Conservation (phyloP, 495 filamentous ascomycete species). For the Podospora comata region DNA sequence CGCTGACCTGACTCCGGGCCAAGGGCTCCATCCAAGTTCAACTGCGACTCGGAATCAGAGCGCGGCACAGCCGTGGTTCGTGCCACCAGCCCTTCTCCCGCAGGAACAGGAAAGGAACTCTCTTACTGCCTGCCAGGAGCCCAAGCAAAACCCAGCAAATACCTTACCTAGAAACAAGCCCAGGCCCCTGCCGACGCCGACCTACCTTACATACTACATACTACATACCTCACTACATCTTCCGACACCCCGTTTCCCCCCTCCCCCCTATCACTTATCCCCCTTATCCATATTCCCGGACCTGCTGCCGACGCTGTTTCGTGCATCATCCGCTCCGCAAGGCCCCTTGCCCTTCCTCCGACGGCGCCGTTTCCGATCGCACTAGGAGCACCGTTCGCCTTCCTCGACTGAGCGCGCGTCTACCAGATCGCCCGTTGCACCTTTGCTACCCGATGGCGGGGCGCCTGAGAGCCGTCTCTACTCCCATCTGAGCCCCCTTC, state of each 20-base stretch:
- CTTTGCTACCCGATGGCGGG: conserved; percentile 35
- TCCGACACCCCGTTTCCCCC: conserved; percentile 27
- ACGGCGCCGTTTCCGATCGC: conserved; percentile 33
- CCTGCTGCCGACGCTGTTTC: conserved; percentile 31
- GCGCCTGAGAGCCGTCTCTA: conserved; percentile 22
- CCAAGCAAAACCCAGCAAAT: conserved; percentile 15
- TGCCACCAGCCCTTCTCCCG: conserved; percentile 28
- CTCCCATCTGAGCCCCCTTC: conserved; percentile 10
- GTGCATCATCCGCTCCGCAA: conserved; percentile 38
- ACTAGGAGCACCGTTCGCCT: conserved; percentile 20
- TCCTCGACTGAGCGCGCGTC: conserved; percentile 4
- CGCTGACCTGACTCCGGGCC: conserved; percentile 1
- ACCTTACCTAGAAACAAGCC: not conserved
- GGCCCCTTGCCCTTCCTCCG: conserved; percentile 16
- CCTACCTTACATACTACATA: conserved; percentile 12
- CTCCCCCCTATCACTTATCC: not conserved
- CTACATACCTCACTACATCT: conserved; percentile 29
- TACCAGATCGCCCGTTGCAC: conserved; percentile 20
- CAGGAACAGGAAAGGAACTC: conserved; percentile 10
- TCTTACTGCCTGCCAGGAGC: not conserved
- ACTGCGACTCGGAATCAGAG: conserved; percentile 13
- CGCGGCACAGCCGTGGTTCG: conserved; percentile 32
- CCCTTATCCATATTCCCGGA: conserved; percentile 24
- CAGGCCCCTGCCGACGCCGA: conserved; percentile 22
- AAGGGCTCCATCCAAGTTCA: not conserved